Conservation (phyloP, 305 asterid species). For the Fraxinus greggii region DNA sequence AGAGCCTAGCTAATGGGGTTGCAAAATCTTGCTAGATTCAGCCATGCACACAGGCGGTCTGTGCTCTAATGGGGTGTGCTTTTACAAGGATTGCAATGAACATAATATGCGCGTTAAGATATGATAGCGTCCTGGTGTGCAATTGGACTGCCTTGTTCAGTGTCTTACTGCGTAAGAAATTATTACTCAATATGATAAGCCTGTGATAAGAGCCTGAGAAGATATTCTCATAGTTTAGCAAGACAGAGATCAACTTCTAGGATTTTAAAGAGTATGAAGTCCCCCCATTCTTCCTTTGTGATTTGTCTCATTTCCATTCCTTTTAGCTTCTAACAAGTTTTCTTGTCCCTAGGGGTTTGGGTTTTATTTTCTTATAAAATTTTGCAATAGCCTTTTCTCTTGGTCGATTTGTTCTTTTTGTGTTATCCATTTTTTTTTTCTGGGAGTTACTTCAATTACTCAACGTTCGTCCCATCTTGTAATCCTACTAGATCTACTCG, state of each 20-base stretch:
- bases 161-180: not conserved
- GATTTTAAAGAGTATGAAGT: not conserved
- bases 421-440: not conserved
- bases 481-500: conserved; percentile 25
- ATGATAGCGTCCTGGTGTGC: not conserved
- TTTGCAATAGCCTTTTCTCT: not conserved
- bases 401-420: not conserved
- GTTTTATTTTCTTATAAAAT: not conserved
- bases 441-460: not conserved
- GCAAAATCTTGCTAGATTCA: conserved; percentile 23
- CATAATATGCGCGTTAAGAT: not conserved
- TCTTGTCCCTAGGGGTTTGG: conserved; percentile 2
- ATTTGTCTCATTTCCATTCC: conserved; percentile 9
- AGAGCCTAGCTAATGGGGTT: conserved; percentile 10
- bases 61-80: not conserved
- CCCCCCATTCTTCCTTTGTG: conserved; percentile 12
- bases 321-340: conserved; percentile 12
- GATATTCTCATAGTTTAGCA: not conserved
- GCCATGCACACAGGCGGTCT: conserved; percentile 13
- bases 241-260: not conserved
- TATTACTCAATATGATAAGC: not conserved
- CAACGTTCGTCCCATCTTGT: conserved; percentile 34
- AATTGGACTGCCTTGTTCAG: not conserved
- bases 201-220: not conserved
- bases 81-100: not conserved